A percentile compares a stretch with the other conserved stretches of the same genome.
These are phyloP conservation scores for Wallacemonas sp. DNA, from an alignment of 208 protist genomes.

Conservation along the genomic window DNA sequence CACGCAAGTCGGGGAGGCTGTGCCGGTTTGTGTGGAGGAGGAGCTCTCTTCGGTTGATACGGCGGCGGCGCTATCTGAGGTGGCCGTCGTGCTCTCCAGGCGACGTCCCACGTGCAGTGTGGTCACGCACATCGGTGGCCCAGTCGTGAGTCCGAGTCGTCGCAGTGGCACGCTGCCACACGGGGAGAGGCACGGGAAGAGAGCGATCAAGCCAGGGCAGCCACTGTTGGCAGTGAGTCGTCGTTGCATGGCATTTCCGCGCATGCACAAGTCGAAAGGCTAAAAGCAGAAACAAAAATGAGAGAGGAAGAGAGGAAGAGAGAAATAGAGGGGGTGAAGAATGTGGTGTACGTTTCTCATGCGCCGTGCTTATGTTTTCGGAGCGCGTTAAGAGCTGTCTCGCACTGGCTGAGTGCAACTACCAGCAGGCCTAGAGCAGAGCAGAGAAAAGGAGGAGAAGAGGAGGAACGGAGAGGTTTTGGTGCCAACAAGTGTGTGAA, in stretches of 20 bases:
- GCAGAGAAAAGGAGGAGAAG: constrained; percentile 19
- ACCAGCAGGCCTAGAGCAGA: background rate
- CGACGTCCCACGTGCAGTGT: no score
- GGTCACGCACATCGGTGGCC: no score
- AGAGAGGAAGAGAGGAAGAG: background rate
- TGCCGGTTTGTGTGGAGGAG: background rate
- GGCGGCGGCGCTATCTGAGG: background rate
- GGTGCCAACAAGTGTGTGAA: no score
- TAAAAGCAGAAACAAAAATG: constrained; percentile 18
- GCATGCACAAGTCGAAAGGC: constrained; percentile 21
- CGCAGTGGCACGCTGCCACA: no score
- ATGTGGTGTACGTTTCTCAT: no score
- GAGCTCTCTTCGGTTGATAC: background rate
- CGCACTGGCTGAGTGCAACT: background rate
- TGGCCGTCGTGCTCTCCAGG: no score
- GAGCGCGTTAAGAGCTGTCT: no score
- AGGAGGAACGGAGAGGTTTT: constrained; percentile 16
- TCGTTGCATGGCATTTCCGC: background rate
- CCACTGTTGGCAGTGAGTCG: no score
- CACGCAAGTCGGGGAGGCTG: background rate
- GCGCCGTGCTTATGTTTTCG: no score
- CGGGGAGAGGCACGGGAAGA: no score
- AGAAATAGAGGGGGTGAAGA: background rate
- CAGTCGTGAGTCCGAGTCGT: no score
- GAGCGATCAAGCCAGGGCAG: no score